Evolutionary conservation across 805 yeast species (phyloP), one percentile per base, ranked within the genome.

Genomic region (Candida palmyrensis): DNA sequence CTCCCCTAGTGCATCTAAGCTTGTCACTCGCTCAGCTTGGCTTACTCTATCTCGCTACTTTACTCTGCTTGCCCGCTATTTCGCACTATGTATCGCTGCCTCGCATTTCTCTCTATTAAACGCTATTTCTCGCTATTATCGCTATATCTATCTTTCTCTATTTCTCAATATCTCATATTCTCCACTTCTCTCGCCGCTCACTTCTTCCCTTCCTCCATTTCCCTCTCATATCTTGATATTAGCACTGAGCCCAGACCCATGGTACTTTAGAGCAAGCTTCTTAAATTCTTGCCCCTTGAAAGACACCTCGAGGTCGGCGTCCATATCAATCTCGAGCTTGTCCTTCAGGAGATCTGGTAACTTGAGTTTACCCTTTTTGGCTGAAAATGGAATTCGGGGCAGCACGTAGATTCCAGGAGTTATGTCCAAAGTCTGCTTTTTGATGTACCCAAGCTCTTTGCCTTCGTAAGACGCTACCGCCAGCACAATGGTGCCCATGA

Each of bases 351-450:
- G n/a, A n/a, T n/a, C n/a, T n/a, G n/a, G n/a, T n/a, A n/a, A n/a
- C n/a, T n/a, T n/a, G 18, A 77, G 31, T 0, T 79, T 77, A 0
- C 75, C 75, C 3, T 56, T 55, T 3, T 66, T 61, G 30, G 69
- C 59, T 18, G 59, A 61, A 12, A 78, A 60, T 0, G 82, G 76
- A 3, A 76, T 59, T 27, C 71, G 52, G 5, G 72, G 73, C 3
- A 79, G 68, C 7, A 55, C 64, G 47, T 64, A 67, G 6, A 69
- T 33, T 1, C 83, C 83, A 0, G 82, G 79, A 1, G 75, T 71
- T 8, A 55, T 41, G 26, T 77, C 35, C n/a, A 47, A 29, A 36
- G 68, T 68, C n/a, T 61, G 61, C 6, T 53, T 51, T 16, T 59
- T 55, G 20, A 75, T 47, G 33, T 60, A 62, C 1, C 79, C 82